phyloP scores from a whole-genome alignment of 371 early-diverging fungal species.

The Haplosporangium sp. region DNA sequence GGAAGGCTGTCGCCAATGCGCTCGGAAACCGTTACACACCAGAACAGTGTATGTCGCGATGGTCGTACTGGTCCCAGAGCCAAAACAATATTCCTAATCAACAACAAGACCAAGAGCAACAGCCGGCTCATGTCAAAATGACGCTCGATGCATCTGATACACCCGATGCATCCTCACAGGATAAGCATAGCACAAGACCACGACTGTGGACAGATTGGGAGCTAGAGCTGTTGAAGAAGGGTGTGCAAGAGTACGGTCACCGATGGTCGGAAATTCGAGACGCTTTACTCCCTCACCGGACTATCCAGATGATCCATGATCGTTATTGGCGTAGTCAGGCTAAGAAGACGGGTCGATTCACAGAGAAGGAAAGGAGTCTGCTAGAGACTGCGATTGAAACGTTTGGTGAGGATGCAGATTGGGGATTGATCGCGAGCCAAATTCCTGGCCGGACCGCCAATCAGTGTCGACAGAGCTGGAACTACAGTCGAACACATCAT shows the following conservation, averaged over 20 bases:
- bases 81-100: not conserved
- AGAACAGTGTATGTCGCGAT: constrained; percentile 24
- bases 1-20: constrained; percentile 16
- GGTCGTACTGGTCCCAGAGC: constrained; percentile 36
- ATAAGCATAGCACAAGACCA: not conserved
- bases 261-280: constrained; percentile 39
- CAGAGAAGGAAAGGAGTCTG: constrained; percentile 33
- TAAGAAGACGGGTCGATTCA: constrained; percentile 34
- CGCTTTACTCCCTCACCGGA: constrained; percentile 31
- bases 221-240: constrained; percentile 24
- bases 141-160: too few relatives aligned
- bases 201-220: constrained; percentile 46
- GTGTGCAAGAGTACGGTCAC: constrained; percentile 26
- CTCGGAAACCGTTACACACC: constrained; percentile 20
- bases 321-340: constrained; percentile 32
- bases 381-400: constrained; percentile 39
- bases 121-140: not conserved
- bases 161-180: too few relatives aligned
- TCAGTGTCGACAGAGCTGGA: constrained; percentile 46
- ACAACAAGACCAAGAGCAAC: constrained; percentile 1
- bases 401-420: constrained; percentile 38
- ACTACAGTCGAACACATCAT: constrained; percentile 40
- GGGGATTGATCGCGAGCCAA: constrained; percentile 35
- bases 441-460: constrained; percentile 48
- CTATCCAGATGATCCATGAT: constrained; percentile 29